Conservation (phyloP, 768 basidiomycete species). For the Favolaschia claudopus region DNA sequence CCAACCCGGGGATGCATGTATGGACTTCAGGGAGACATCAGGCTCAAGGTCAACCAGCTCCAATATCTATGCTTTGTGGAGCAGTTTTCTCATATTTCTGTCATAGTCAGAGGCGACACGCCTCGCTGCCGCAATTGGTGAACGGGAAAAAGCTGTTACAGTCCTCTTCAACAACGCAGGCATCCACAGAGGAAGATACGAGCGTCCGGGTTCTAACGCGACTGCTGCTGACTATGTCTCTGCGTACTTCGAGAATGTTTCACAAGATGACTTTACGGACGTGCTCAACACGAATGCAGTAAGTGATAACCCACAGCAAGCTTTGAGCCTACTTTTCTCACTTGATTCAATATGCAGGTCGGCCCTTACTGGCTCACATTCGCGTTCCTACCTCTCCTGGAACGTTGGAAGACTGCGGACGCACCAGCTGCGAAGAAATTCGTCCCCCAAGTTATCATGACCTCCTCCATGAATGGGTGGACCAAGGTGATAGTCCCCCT, state of each 20-base stretch:
- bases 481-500: slow-evolving; percentile 43
- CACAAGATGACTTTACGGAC: slow-evolving; percentile 46
- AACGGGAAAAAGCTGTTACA: slow-evolving; percentile 48
- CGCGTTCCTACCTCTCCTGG: slow-evolving; percentile 62
- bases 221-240: slow-evolving; percentile 48
- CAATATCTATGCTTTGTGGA: background rate
- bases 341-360: no score
- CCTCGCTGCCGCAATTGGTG: slow-evolving; percentile 47
- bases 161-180: slow-evolving; percentile 61
- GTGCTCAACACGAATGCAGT: slow-evolving; percentile 47
- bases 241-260: slow-evolving; percentile 47
- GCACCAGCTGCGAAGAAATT: slow-evolving; percentile 42
- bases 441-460: slow-evolving; percentile 57
- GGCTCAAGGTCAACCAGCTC: slow-evolving; percentile 43
- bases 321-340: no score
- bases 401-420: slow-evolving; percentile 49
- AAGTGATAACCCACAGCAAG: no score
- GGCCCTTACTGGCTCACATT: slow-evolving; percentile 64
- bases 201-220: slow-evolving; percentile 30
- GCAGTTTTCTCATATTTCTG: background rate
- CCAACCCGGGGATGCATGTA: slow-evolving; percentile 44
- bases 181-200: slow-evolving; percentile 37
- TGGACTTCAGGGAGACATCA: slow-evolving; percentile 50
- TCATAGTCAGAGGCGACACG: slow-evolving; percentile 50
- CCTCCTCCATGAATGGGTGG: slow-evolving; percentile 61